These are phyloP conservation scores for Pyrenula massariospora DNA, from an alignment of 495 filamentous ascomycete species.

Conservation along the genomic window DNA sequence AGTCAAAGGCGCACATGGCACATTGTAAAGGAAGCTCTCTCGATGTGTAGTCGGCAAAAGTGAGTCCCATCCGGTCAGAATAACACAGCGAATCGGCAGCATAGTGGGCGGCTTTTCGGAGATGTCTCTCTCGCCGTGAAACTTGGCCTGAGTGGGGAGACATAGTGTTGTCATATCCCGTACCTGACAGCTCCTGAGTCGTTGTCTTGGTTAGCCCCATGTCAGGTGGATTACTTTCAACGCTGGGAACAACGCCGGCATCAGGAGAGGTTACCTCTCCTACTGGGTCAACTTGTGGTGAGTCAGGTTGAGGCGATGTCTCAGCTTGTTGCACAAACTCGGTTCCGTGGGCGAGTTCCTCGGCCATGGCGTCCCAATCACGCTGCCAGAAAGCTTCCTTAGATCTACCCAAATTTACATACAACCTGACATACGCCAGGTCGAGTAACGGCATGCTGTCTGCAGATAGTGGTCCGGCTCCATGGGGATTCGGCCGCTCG, in stretches of 20 bases:
- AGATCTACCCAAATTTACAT: conserved; percentile 80
- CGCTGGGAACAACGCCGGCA: conserved; percentile 19
- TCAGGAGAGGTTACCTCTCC: conserved; percentile 1
- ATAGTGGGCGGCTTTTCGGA: conserved; percentile 89
- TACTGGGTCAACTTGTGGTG: not conserved
- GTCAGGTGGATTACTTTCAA: conserved; percentile 8
- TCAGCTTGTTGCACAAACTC: conserved; percentile 69
- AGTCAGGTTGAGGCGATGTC: conserved; percentile 39
- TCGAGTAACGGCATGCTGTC: conserved; percentile 93
- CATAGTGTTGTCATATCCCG: conserved; percentile 5
- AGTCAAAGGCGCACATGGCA: conserved; percentile 89
- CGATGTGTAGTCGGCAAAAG: conserved; percentile 74
- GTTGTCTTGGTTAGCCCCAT: conserved; percentile 11
- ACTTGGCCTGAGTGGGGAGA: not conserved
- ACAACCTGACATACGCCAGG: conserved; percentile 84
- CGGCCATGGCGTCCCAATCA: conserved; percentile 86
- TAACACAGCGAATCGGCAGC: conserved; percentile 86
- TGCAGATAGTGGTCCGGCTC: conserved; percentile 78
- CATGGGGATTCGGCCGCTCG: conserved; percentile 81
- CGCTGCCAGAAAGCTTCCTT: conserved; percentile 94
- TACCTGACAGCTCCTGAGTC: conserved; percentile 3
- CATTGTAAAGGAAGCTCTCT: conserved; percentile 89
- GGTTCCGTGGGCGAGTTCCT: conserved; percentile 71
- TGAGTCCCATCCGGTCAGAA: conserved; percentile 78
- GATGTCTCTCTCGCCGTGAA: conserved; percentile 61